phyloP scores from a whole-genome alignment of 2,329 filamentous ascomycete genomes.

The Pleomassaria siparia region DNA sequence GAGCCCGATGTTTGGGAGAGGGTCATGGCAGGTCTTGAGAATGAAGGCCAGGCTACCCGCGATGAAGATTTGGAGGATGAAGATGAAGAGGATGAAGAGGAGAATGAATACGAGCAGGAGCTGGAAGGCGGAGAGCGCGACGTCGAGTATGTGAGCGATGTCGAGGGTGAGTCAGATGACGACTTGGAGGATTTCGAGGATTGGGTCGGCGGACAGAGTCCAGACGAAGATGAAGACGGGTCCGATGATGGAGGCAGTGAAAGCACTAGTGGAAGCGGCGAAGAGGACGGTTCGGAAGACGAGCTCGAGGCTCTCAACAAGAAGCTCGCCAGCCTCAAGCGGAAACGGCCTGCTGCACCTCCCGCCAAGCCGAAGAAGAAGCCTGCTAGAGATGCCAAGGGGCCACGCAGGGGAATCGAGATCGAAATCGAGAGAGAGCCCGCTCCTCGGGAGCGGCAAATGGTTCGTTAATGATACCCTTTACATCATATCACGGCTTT shows the following conservation, averaged over 20 bases:
- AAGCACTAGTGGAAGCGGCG: slow-evolving; percentile 49
- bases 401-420: slow-evolving; percentile 72
- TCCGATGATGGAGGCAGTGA: slow-evolving; percentile 62
- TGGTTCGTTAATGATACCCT: slow-evolving; percentile 31
- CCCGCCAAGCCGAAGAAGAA: slow-evolving; percentile 62
- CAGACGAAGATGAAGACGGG: slow-evolving; percentile 51
- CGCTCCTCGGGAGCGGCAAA: slow-evolving; percentile 36
- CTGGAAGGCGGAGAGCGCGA: slow-evolving; percentile 67
- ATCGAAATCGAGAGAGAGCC: slow-evolving; percentile 72
- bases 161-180: slow-evolving; percentile 73
- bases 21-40: slow-evolving; percentile 87
- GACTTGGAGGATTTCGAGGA: slow-evolving; percentile 77
- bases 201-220: slow-evolving; percentile 77
- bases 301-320: slow-evolving; percentile 59
- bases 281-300: slow-evolving; percentile 50
- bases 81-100: slow-evolving; percentile 74
- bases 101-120: slow-evolving; percentile 65
- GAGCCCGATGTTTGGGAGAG: slow-evolving; percentile 97
- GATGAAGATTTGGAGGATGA: slow-evolving; percentile 90
- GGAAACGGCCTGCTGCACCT: slow-evolving; percentile 56
- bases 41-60: slow-evolving; percentile 76
- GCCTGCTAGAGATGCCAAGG: slow-evolving; percentile 46
- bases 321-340: slow-evolving; percentile 55
- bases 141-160: slow-evolving; percentile 91
- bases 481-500: background rate